Evolutionary conservation across 805 yeast species (phyloP).

Genomic region (Limtongozyma cylindracea): DNA sequence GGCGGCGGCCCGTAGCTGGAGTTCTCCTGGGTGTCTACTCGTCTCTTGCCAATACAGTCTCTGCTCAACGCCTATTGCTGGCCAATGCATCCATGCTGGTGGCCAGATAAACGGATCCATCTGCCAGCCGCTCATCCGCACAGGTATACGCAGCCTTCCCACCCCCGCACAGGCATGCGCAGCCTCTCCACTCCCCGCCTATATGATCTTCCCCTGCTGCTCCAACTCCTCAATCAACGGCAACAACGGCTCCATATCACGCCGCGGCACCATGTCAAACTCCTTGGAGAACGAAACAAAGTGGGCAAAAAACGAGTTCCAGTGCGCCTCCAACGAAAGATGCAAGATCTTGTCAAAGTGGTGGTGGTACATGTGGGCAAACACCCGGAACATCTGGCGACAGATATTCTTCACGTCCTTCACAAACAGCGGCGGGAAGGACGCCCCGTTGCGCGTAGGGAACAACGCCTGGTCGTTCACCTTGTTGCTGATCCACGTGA

Average conservation of each 20-base stretch:
- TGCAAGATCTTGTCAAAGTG: constrained; percentile 91
- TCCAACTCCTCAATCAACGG: constrained; percentile 63
- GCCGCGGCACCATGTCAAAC: constrained; percentile 53
- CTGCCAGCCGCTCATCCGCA: too few relatives aligned
- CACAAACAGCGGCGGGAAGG: constrained; percentile 71
- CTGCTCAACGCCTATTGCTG: too few relatives aligned
- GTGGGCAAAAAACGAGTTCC: constrained; percentile 95
- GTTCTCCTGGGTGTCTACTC: too few relatives aligned
- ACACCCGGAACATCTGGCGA: constrained; percentile 82
- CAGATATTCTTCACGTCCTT: constrained; percentile 71
- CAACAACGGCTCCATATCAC: constrained; percentile 56
- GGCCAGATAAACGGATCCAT: too few relatives aligned
- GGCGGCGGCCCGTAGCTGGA: too few relatives aligned
- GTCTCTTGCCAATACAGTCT: too few relatives aligned
- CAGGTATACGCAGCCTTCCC: too few relatives aligned
- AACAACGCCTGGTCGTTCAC: constrained; percentile 74
- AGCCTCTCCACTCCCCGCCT: too few relatives aligned
- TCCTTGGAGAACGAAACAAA: constrained; percentile 72
- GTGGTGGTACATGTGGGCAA: constrained; percentile 85
- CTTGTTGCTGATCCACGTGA: constrained; percentile 74
- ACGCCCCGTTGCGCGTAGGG: constrained; percentile 76
- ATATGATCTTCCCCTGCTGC: constrained; percentile 59
- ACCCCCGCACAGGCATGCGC: too few relatives aligned
- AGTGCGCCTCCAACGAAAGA: constrained; percentile 81
- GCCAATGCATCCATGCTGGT: too few relatives aligned